phyloP scores from a whole-genome alignment of 1,284 basidiomycete species.

The Ganoderma lingzhi region DNA sequence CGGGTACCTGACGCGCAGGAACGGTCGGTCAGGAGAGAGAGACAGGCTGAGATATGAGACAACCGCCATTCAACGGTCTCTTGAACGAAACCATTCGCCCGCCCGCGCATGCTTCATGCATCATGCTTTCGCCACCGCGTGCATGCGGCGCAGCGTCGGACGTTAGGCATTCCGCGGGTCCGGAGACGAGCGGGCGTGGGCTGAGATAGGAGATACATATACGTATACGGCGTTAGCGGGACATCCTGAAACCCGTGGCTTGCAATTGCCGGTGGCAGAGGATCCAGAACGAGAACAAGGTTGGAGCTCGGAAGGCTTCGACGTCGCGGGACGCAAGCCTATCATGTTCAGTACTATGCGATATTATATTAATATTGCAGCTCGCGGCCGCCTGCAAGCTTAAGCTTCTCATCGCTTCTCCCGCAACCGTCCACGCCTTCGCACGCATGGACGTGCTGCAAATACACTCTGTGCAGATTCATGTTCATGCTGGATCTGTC shows the following conservation, averaged over 20 bases:
- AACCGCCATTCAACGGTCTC: neutral
- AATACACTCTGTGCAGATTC: neutral
- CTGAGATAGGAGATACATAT: neutral
- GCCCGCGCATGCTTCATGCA: neutral
- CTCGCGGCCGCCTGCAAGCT: neutral
- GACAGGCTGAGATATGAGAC: neutral
- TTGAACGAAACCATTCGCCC: neutral
- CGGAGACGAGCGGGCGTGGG: neutral
- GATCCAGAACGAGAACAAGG: neutral
- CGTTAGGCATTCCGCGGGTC: neutral
- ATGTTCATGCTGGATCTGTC: neutral
- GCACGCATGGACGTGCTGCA: neutral
- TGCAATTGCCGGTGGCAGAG: neutral
- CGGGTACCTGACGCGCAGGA: conserved; percentile 5
- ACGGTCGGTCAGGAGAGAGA: neutral
- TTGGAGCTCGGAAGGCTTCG: too few relatives aligned
- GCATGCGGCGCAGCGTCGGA: neutral
- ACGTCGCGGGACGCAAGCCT: neutral
- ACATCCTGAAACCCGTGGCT: neutral
- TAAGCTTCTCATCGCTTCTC: neutral
- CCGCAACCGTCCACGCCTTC: neutral
- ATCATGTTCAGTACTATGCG: neutral
- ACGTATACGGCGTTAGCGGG: neutral
- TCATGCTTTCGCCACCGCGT: neutral
- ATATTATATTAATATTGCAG: neutral